Evolutionary conservation across 2,329 filamentous ascomycete genomes (phyloP), one percentile per base, ranked within the genome.

Genomic region (Thielaviopsis euricoi): DNA sequence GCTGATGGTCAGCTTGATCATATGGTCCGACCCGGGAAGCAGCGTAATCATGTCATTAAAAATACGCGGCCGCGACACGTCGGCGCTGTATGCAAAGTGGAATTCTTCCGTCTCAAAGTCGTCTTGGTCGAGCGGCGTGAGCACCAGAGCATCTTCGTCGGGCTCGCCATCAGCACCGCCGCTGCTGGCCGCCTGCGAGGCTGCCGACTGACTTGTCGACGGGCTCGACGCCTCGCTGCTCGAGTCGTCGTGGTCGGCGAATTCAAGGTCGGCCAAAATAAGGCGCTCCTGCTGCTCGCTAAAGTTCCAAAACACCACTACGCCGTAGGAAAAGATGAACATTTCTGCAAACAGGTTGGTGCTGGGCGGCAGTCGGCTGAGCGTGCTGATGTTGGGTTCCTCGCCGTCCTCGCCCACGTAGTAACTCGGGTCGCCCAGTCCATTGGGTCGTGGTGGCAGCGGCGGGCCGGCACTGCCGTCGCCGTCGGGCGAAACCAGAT

Each of bases 41-140:
- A 98, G 74, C 0, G 93, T 98, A 65, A 98, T 97, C 93, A 98
- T 98, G 70, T 98, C 93, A 71, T 98, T 97, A 74, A 94, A 98
- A 29, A 98, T 87, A 58, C 93, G 81, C 4, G 93, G 93, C 54
- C 90, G 81, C 62, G 89, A 85, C 37, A 93, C 89, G 59, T 88
- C 79, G 0, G 82, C 79, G 65, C 88, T 95, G 74, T 98, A 98
- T 70, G 97, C 90, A 67, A 98, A 98, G 67, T 98, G 91, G 66
- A 98, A 96, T 67, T 97, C 91, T 68, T 98, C 93, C 0, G 87
- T 98, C 73, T 98, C 93, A 64, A 94, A 95, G 67, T 97, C 90
- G 63, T 85, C 85, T 69, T 96, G 88, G 58, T 87, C 82, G 22
- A 95, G 75, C 0, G 90, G 88, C 37, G 88, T 80, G 1, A 83